Evolutionary conservation across 2,329 filamentous ascomycete species (phyloP).

Genomic region (Colletotrichum orbiculare): DNA sequence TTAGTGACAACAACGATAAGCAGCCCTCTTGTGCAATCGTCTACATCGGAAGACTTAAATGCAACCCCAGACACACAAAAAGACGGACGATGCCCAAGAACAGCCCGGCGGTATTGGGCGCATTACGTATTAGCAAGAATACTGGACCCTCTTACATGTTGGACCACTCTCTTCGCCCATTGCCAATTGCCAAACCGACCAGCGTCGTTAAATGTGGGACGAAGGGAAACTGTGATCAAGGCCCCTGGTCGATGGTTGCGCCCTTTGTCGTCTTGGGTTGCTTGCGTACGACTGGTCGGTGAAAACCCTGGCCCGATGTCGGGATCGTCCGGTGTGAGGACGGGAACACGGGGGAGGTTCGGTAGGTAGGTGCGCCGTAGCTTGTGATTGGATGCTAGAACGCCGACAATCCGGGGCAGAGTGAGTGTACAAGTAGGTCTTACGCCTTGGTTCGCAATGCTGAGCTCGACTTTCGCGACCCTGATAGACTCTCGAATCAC

Average conservation of each 20-base stretch:
- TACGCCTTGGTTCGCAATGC: too few species aligned
- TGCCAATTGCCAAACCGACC: conserved; percentile 31
- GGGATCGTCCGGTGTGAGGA: conserved; percentile 35
- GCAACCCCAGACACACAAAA: neutral
- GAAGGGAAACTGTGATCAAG: conserved; percentile 18
- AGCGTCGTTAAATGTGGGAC: conserved; percentile 34
- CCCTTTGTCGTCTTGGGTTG: conserved; percentile 25
- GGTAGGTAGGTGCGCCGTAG: conserved; percentile 2
- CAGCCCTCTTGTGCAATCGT: too few species aligned
- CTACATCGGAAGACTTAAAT: neutral
- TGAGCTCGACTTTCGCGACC: neutral
- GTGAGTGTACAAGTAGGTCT: neutral
- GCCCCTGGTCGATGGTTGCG: conserved; percentile 28
- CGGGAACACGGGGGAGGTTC: conserved; percentile 24
- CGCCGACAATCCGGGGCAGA: conserved; percentile 27
- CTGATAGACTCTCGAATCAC: neutral
- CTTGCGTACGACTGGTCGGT: conserved; percentile 23
- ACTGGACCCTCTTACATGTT: conserved; percentile 37
- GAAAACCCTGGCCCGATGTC: conserved; percentile 34
- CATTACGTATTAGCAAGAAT: conserved; percentile 30
- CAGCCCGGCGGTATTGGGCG: conserved; percentile 17
- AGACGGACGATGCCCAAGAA: conserved; percentile 4
- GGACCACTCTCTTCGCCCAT: conserved; percentile 36
- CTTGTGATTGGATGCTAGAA: conserved; percentile 18
- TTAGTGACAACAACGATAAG: conserved; percentile 14